Conservation (phyloP, 2,329 filamentous ascomycete species). For the Diplodia scrobiculata region DNA sequence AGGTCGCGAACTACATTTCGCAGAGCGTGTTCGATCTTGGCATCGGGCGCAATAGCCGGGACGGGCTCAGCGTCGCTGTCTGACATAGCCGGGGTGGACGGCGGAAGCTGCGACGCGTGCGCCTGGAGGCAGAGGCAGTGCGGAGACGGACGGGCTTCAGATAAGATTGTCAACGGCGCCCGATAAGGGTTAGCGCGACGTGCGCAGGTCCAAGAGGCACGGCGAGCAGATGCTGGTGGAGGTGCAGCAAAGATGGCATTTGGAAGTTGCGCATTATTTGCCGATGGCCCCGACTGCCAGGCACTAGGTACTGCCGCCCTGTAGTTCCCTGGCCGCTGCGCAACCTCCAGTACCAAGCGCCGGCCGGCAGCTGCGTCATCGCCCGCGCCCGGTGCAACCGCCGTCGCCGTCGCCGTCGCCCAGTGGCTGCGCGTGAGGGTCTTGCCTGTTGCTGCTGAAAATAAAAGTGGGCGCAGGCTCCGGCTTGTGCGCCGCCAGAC, state of each 20-base stretch:
- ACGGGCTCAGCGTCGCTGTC: conserved; percentile 18
- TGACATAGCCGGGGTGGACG: conserved; percentile 14
- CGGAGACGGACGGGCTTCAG: conserved; percentile 6
- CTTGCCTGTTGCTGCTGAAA: conserved; percentile 16
- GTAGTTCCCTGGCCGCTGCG: background rate
- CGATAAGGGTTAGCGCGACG: conserved; percentile 12
- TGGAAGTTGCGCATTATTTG: conserved; percentile 11
- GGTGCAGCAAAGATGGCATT: conserved; percentile 6
- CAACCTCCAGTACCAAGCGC: background rate
- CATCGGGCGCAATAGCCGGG: conserved; percentile 39
- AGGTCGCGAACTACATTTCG: conserved; percentile 47
- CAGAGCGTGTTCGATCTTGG: conserved; percentile 45
- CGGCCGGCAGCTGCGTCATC: conserved; percentile 7
- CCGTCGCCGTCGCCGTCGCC: background rate
- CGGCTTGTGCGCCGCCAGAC: conserved; percentile 23
- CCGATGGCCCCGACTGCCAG: background rate
- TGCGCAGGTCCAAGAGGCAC: conserved; percentile 22
- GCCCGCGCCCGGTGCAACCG: background rate
- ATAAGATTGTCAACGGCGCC: conserved; percentile 14
- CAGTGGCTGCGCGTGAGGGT: background rate
- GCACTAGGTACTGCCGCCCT: background rate
- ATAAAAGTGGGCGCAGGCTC: conserved; percentile 20
- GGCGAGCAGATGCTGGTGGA: conserved; percentile 19
- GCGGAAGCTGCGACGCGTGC: conserved; percentile 9
- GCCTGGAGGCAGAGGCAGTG: conserved; percentile 1